Conservation (phyloP, 2,329 filamentous ascomycete species). For the Boeremia exigua region DNA sequence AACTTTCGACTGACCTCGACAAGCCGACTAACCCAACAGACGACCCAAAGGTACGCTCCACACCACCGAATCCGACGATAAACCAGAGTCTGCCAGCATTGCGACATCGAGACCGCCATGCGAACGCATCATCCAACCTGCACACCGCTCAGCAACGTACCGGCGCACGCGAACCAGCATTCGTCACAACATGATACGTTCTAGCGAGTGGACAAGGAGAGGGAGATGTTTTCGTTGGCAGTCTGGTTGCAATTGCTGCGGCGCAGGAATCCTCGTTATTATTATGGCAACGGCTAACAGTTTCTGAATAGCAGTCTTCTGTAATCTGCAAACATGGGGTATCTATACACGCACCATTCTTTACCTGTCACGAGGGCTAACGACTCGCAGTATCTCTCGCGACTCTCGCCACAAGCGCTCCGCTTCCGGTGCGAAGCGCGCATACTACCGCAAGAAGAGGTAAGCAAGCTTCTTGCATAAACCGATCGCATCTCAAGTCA, state of each 20-base stretch:
- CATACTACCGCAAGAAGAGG: slow-evolving; percentile 66
- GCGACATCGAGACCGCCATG: slow-evolving; percentile 24
- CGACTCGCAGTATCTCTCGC: slow-evolving; percentile 83
- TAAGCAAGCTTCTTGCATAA: slow-evolving; percentile 56
- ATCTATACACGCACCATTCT: slow-evolving; percentile 36
- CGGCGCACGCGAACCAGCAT: slow-evolving; percentile 27
- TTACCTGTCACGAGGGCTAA: slow-evolving; percentile 42
- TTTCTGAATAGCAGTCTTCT: slow-evolving; percentile 49
- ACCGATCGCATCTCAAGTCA: slow-evolving; percentile 70
- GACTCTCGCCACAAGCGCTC: slow-evolving; percentile 99
- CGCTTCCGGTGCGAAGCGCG: slow-evolving; percentile 91
- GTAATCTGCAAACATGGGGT: slow-evolving; percentile 61
- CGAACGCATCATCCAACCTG: slow-evolving; percentile 17
- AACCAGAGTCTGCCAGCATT: slow-evolving; percentile 22
- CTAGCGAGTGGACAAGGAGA: slow-evolving; percentile 7
- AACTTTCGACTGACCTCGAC: slow-evolving; percentile 22
- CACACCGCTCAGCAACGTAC: slow-evolving; percentile 24
- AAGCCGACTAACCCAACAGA: slow-evolving; percentile 43
- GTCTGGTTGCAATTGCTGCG: slow-evolving; percentile 20
- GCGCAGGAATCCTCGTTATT: slow-evolving; percentile 11
- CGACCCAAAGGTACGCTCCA: slow-evolving; percentile 45
- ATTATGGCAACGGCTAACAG: slow-evolving; percentile 36
- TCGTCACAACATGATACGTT: slow-evolving; percentile 26
- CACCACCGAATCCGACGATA: slow-evolving; percentile 11
- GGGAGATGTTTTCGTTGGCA: slow-evolving; percentile 5